Evolutionary conservation across 176 grass and related monocot species (phyloP).

Genomic region (Triticum dicoccoides): DNA sequence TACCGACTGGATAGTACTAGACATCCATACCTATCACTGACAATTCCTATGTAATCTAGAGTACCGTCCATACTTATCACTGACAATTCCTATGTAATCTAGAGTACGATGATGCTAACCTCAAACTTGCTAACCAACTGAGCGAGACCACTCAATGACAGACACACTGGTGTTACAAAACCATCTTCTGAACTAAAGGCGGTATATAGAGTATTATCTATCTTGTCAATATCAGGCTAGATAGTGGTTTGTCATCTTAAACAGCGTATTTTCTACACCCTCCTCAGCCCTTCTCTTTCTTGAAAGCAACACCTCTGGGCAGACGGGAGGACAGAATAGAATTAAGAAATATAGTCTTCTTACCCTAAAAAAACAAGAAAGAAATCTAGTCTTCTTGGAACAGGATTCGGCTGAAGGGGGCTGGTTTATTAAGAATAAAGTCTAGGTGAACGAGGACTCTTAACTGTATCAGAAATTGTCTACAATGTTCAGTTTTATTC

Average conservation of each 20-base stretch:
- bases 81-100: neutral
- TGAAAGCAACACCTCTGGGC: neutral
- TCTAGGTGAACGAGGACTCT: neutral
- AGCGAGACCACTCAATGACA: neutral
- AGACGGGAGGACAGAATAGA: neutral
- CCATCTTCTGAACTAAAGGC: neutral
- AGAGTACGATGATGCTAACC: constrained; percentile 1
- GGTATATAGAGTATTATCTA: neutral
- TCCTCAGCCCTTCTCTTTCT: neutral
- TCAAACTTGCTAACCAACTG: constrained; percentile 18
- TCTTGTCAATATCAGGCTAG: neutral
- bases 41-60: neutral
- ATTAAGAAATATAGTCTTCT: neutral
- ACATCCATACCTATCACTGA: neutral
- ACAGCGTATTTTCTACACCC: neutral
- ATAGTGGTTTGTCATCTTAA: neutral
- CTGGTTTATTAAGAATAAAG: neutral
- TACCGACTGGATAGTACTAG: too few species aligned
- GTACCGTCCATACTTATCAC: neutral
- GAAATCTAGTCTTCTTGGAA: neutral
- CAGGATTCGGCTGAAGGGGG: neutral
- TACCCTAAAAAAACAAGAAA: neutral
- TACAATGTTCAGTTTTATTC: neutral
- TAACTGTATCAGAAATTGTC: neutral
- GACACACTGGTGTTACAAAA: neutral